Percentiles rank a stretch among this genome's conserved stretches.
Conservation (phyloP, 371 early-diverging fungal genomes). For the Coemansia sp. region DNA sequence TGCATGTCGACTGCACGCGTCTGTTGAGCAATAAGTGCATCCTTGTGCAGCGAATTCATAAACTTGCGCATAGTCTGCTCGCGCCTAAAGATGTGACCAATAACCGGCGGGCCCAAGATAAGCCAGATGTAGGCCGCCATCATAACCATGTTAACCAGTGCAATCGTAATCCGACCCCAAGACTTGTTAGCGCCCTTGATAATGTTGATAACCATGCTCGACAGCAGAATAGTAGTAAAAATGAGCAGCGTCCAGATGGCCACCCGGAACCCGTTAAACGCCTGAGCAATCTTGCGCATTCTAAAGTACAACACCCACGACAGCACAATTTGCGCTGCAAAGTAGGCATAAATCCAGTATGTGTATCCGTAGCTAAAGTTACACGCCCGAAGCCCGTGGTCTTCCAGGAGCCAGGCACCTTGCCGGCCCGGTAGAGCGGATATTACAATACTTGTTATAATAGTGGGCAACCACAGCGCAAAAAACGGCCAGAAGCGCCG, state of each 20-base stretch:
- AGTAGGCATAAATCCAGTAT: slow-evolving; percentile 37
- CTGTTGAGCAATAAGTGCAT: slow-evolving; percentile 40
- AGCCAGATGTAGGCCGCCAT: slow-evolving; percentile 40
- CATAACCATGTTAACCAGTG: slow-evolving; percentile 26
- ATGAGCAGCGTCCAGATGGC: slow-evolving; percentile 36
- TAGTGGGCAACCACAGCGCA: slow-evolving; percentile 29
- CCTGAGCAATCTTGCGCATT: slow-evolving; percentile 36
- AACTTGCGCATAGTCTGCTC: slow-evolving; percentile 42
- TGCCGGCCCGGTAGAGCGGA: slow-evolving; percentile 16
- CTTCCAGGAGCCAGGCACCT: slow-evolving; percentile 33
- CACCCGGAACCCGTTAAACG: slow-evolving; percentile 38
- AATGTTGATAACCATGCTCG: slow-evolving; percentile 34
- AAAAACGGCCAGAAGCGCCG: slow-evolving; percentile 41
- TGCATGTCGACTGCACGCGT: slow-evolving; percentile 20
- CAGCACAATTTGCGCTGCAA: slow-evolving; percentile 34
- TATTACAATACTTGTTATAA: slow-evolving; percentile 26
- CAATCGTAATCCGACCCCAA: slow-evolving; percentile 37
- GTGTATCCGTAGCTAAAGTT: slow-evolving; percentile 32
- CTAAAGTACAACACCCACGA: slow-evolving; percentile 38
- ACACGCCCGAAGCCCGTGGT: slow-evolving; percentile 39
- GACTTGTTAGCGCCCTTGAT: slow-evolving; percentile 32
- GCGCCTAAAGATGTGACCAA: slow-evolving; percentile 41
- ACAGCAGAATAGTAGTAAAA: slow-evolving; percentile 22
- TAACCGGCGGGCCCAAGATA: slow-evolving; percentile 31
- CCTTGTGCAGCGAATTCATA: slow-evolving; percentile 39